Percentiles rank a stretch among this genome's conserved stretches.
Evolutionary conservation across 1,284 basidiomycete species (phyloP).

Genomic region (Cutaneotrichosporon cutaneum): DNA sequence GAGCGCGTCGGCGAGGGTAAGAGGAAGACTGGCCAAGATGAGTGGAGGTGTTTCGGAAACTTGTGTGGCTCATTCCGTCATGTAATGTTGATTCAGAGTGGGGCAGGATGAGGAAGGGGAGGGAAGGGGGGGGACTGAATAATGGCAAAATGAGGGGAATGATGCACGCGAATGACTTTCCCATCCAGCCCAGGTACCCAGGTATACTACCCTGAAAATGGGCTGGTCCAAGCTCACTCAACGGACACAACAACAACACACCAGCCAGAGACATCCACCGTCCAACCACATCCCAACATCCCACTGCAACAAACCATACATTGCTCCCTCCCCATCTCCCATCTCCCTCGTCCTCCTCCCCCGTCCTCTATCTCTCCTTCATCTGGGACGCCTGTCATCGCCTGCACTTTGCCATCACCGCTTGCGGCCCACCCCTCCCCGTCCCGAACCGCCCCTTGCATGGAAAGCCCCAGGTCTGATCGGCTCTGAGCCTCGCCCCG

Average conservation of each 20-base stretch:
- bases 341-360: not conserved
- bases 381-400: not conserved
- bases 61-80: constrained; percentile 1
- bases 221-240: not conserved
- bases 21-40: not conserved
- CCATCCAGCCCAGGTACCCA: not conserved
- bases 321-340: not conserved
- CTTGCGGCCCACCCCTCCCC: no score
- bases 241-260: constrained; percentile 1
- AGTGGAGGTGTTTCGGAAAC: not conserved
- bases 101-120: no score
- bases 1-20: not conserved
- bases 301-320: not conserved
- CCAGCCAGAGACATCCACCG: no score
- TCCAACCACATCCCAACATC: not conserved
- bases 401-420: not conserved
- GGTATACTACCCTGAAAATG: not conserved
- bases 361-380: not conserved
- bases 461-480: not conserved
- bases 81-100: not conserved
- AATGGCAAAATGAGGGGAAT: constrained; percentile 5
- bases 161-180: constrained; percentile 8
- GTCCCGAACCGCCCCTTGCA: not conserved
- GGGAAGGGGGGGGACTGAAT: not conserved
- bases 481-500: not conserved